Evolutionary conservation across 345 rosid species (phyloP), one percentile per base, ranked within the genome.

Genomic region (Aurinia saxatilis): DNA sequence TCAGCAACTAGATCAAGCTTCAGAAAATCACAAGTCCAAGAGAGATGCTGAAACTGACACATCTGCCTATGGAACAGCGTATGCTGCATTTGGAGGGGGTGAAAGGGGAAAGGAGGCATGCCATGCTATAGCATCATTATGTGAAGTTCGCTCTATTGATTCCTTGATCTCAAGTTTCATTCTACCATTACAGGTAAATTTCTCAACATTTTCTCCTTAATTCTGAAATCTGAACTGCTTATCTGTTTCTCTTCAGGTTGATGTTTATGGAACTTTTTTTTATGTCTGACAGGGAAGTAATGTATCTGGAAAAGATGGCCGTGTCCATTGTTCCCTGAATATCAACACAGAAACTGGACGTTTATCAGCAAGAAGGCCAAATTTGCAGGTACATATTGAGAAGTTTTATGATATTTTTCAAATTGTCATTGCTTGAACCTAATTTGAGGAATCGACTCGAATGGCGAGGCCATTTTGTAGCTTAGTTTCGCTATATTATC

Each of bases 281-380:
- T 34, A 4, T 63, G n/a, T 51, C 17, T 45, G 17, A 18, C 80
- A 89, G 99, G 96, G 90, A 63, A 76, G 74, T 70, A 84, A 90
- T 67, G 73, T 90, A 30, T 79, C 96, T 7, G 96, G 99, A 46
- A 85, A 81, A 79, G 77, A 70, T 69, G 90, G 91, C 29, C 95
- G 91, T 17, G 83, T 93, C 59, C 99, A 93, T 75, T 90, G 99
- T 75, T 93, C 99, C 59, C 73, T 93, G 58, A 93, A 93, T 73
- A 93, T 93, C 77, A 93, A 93, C 67, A 93, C 97, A 18, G 97
- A 90, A 79, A 93, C 99, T 9, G 97, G 99, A 47, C 89, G 96
- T n/a, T 80, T 93, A 70, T 93, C 99, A 50, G 99, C 99, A 40
- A 87, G 99, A 77, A 85, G 97, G 66, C 99, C 97, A 49, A 90